Conservation (phyloP, 2,329 filamentous ascomycete genomes). For the Grosmannia clavigera region DNA sequence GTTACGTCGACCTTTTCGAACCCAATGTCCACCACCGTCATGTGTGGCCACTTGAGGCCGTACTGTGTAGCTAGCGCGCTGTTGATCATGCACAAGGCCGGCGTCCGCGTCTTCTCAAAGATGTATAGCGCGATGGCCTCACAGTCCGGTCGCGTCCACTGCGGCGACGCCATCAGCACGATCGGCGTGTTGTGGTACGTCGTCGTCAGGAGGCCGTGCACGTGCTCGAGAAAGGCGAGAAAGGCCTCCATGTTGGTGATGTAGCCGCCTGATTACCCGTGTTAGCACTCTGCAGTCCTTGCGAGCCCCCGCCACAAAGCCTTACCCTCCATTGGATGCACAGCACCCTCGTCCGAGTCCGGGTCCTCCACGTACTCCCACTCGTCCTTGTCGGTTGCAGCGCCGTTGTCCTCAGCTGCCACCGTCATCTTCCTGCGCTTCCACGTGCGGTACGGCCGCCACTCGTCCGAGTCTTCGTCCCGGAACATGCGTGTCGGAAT, state of each 20-base stretch:
- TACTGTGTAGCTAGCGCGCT: slow-evolving; percentile 80
- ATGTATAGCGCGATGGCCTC: slow-evolving; percentile 86
- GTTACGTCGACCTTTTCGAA: slow-evolving; percentile 88
- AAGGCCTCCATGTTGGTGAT: slow-evolving; percentile 90
- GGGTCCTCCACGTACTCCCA: slow-evolving; percentile 77
- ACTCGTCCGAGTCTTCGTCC: slow-evolving; percentile 66
- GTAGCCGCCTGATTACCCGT: slow-evolving; percentile 44
- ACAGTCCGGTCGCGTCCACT: slow-evolving; percentile 79
- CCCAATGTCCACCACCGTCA: slow-evolving; percentile 84
- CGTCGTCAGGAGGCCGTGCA: slow-evolving; percentile 78
- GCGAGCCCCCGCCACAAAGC: background rate
- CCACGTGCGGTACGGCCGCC: slow-evolving; percentile 64
- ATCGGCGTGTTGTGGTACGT: slow-evolving; percentile 95
- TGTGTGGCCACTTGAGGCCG: slow-evolving; percentile 59
- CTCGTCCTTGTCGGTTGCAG: slow-evolving; percentile 25
- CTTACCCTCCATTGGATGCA: slow-evolving; percentile 59
- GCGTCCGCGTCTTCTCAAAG: slow-evolving; percentile 94
- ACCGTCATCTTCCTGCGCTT: slow-evolving; percentile 39
- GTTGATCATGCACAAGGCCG: slow-evolving; percentile 82
- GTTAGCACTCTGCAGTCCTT: background rate
- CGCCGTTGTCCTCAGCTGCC: slow-evolving; percentile 13
- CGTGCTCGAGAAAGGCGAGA: slow-evolving; percentile 82
- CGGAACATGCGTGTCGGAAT: slow-evolving; percentile 92
- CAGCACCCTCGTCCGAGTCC: slow-evolving; percentile 74
- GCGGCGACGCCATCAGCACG: slow-evolving; percentile 76